Percentiles rank a stretch among this genome's conserved stretches.
phyloP scores from a whole-genome alignment of 2,329 filamentous ascomycete genomes.

The Colletotrichum abscissum region DNA sequence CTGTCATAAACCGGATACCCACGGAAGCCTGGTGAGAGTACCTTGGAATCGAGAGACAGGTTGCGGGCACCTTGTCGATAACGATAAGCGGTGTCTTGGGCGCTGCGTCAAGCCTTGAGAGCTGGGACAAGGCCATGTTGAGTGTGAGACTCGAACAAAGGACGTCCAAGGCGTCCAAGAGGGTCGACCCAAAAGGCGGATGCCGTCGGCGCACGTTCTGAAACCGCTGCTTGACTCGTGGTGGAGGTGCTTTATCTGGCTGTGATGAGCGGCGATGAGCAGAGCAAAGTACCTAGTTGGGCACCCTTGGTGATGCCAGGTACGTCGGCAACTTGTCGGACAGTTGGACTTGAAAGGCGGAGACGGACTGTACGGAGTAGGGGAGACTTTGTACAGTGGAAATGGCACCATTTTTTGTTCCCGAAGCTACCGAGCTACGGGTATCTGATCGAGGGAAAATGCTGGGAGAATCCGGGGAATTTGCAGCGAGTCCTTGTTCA shows the following conservation, averaged over 20 bases:
- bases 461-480: slow-evolving; percentile 26
- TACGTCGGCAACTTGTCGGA: not conserved
- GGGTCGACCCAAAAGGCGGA: not conserved
- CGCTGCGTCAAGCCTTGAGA: not conserved
- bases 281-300: not conserved
- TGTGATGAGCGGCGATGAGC: not conserved
- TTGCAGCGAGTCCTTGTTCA: slow-evolving; percentile 25
- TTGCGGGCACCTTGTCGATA: not conserved
- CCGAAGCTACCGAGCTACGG: slow-evolving; percentile 23
- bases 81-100: not conserved
- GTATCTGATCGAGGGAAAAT: slow-evolving; percentile 4
- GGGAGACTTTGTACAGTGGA: slow-evolving; percentile 2
- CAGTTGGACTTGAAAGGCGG: slow-evolving; percentile 2
- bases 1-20: not conserved
- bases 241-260: not conserved
- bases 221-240: slow-evolving; percentile 31
- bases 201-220: slow-evolving; percentile 7
- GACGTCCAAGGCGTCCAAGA: not conserved
- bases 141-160: not conserved
- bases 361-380: not conserved
- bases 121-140: not conserved
- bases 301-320: not conserved
- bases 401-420: slow-evolving; percentile 27
- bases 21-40: not conserved
- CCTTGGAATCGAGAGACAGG: not conserved